Base-by-base conservation (phyloP, 805 yeast species). In the Sporopachydermia quercuum region DNA sequence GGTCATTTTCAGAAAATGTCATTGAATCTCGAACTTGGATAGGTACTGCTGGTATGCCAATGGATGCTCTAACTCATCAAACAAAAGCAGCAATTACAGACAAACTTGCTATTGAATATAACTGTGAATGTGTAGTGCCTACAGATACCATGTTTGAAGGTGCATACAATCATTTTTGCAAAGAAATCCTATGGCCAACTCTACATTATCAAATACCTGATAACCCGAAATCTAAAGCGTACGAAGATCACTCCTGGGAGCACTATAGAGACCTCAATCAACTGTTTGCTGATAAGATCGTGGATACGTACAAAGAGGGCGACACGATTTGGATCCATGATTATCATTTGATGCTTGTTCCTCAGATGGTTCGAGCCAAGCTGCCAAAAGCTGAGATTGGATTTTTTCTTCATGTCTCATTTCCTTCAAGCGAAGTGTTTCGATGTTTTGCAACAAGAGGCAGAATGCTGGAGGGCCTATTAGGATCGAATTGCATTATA, bases 101-200 rank as follows among this genome's bases (percentile, higher is more conserved):
- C 0, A 63, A 62, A 34, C 57, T 83, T 40, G 45, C 44, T 18
- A 51, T 55, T 1, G 70, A 75, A 2, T 78, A 72, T 53, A 52
- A 71, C 42, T 72, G 78, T 34, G 70, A 68, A 43, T 74, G 85
- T 0, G 82, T 86, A 2, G 74, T 73, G 43, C 76, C 89, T 2
- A 73, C 72, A 47, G 97, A 91, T 57, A 59, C 73, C 19, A 76
- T 85, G 1, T 84, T 85, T 49, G 81, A 80, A 51, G 96, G 96
- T 15, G 95, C 87, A 53, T 91, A 91, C 57, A 76, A 75, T 42
- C 82, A 84, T 39, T 91, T 81, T 56, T 89, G 96, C 57, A 91
- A 91, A 58, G 93, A 87, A 52, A 83, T 91, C 34, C 63, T 91
- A 45, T 91, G 97, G 97, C 98, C 98, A 19, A 84, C 96, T 2